phyloP scores from a whole-genome alignment of 2,329 filamentous ascomycete species.

The Rutstroemia sydowiana region DNA sequence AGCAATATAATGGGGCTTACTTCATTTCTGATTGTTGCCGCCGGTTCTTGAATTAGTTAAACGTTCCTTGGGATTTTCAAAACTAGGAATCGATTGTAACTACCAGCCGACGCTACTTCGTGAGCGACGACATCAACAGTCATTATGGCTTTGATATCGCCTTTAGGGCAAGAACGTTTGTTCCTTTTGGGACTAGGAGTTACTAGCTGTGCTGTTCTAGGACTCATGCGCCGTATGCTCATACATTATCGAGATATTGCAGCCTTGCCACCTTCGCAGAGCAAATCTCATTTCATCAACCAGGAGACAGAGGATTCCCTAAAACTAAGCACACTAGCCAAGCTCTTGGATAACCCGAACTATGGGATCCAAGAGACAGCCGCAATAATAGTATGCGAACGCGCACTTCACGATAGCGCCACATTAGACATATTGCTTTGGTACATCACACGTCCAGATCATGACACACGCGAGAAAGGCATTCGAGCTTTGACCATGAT shows the following conservation, averaged over 20 bases:
- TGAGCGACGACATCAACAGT: constrained; percentile 12
- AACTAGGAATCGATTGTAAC: no score
- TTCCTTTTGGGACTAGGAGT: constrained; percentile 32
- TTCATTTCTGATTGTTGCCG: no score
- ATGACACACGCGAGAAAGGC: constrained; percentile 50
- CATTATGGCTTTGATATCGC: constrained; percentile 27
- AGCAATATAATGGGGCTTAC: no score
- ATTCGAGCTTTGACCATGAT: constrained; percentile 50
- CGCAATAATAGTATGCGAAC: constrained; percentile 49
- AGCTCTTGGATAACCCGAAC: constrained; percentile 63
- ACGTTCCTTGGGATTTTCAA: no score
- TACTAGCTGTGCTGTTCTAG: constrained; percentile 50
- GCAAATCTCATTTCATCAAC: constrained; percentile 65
- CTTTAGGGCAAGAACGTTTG: constrained; percentile 22
- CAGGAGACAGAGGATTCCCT: constrained; percentile 70
- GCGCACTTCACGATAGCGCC: constrained; percentile 50
- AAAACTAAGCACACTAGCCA: constrained; percentile 57
- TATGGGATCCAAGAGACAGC: constrained; percentile 65
- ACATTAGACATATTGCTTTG: constrained; percentile 45
- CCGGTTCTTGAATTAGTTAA: no score
- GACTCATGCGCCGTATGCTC: constrained; percentile 51
- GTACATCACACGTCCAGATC: constrained; percentile 51
- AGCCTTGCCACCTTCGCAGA: constrained; percentile 56
- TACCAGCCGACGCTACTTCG: no score
- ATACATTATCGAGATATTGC: constrained; percentile 54